Percentiles rank a stretch among this genome's conserved stretches.
Evolutionary conservation across 2,329 filamentous ascomycete genomes (phyloP).

Genomic region (Cladosporium sp.): DNA sequence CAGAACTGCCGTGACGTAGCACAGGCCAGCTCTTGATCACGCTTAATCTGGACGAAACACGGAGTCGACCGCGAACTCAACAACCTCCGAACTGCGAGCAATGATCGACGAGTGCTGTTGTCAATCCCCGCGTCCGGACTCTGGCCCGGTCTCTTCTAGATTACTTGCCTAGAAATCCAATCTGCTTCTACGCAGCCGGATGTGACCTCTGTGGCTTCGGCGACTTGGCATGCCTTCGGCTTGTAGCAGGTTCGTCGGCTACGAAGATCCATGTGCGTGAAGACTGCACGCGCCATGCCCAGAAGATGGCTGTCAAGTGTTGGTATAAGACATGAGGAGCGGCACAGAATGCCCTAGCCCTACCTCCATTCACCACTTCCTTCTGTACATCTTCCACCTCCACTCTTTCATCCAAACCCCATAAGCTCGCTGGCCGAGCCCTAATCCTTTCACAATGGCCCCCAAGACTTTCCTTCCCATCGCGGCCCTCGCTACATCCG

Average conservation of each 20-base stretch:
- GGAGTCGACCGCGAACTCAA: neutral
- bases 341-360: neutral
- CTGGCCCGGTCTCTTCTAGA: conserved; percentile 1
- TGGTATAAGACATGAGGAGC: neutral
- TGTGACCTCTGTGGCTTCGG: neutral
- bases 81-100: neutral
- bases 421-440: conserved; percentile 9
- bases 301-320: no score
- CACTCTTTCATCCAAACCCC: neutral
- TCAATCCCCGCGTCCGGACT: neutral
- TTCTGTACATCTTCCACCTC: neutral
- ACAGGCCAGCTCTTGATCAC: neutral
- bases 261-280: neutral
- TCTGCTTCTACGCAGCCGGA: neutral
- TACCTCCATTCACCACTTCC: neutral
- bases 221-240: conserved; percentile 1
- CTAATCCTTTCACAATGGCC: neutral
- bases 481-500: conserved; percentile 1
- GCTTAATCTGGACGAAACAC: conserved; percentile 1
- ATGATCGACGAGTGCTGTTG: neutral
- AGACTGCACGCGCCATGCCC: neutral
- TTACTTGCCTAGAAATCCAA: neutral
- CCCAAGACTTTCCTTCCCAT: conserved; percentile 8
- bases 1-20: conserved; percentile 1
- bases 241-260: neutral